These are phyloP conservation scores for Hypoxylon cercidicola DNA, from an alignment of 495 filamentous ascomycete species.

Conservation along the genomic window DNA sequence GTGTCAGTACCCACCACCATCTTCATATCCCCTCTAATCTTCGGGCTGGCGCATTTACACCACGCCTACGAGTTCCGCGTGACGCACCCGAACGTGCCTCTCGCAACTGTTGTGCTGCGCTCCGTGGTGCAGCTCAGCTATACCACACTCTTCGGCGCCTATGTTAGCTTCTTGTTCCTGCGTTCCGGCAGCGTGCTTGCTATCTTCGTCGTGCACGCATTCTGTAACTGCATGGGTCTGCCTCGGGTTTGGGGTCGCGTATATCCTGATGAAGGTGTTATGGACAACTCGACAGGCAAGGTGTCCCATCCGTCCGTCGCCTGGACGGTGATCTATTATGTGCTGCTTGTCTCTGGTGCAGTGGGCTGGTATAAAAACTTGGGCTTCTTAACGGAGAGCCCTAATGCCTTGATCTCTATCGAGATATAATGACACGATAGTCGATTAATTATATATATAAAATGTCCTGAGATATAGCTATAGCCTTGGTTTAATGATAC, in stretches of 20 bases:
- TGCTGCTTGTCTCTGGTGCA: slow-evolving; percentile 75
- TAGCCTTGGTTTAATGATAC: not conserved
- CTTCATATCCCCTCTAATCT: slow-evolving; percentile 86
- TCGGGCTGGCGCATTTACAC: slow-evolving; percentile 94
- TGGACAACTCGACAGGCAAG: slow-evolving; percentile 16
- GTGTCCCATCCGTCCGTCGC: slow-evolving; percentile 39
- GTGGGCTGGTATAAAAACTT: slow-evolving; percentile 72
- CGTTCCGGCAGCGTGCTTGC: slow-evolving; percentile 83
- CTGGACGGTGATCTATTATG: slow-evolving; percentile 85
- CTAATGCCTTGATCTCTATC: slow-evolving; percentile 57
- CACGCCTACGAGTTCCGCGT: slow-evolving; percentile 95
- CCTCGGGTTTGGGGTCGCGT: slow-evolving; percentile 88
- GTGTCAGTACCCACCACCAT: slow-evolving; percentile 68
- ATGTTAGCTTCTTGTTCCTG: slow-evolving; percentile 88
- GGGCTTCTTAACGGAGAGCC: slow-evolving; percentile 77
- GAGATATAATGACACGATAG: slow-evolving; percentile 29
- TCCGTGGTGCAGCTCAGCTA: slow-evolving; percentile 89
- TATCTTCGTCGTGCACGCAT: slow-evolving; percentile 79
- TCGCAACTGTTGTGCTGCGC: slow-evolving; percentile 68
- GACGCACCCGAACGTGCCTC: slow-evolving; percentile 75
- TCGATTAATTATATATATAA: not conserved
- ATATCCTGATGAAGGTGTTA: slow-evolving; percentile 47
- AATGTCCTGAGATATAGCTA: not conserved
- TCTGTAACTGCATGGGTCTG: slow-evolving; percentile 93
- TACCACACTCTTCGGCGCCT: slow-evolving; percentile 93